Conservation (phyloP, 495 filamentous ascomycete genomes). For the Xylaria sp. region DNA sequence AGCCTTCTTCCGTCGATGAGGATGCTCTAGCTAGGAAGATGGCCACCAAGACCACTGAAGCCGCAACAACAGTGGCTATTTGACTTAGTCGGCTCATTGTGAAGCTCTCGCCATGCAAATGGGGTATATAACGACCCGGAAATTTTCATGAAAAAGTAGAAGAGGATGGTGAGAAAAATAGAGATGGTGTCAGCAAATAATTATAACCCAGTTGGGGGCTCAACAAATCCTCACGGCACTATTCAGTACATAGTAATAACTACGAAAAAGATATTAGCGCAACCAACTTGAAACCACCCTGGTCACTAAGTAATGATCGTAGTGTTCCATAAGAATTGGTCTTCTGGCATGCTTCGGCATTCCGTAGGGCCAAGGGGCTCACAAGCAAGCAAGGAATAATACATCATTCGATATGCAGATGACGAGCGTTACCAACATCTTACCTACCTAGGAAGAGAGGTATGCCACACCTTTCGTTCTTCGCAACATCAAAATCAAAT, state of each 20-base stretch:
- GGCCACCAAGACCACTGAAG: conserved; percentile 15
- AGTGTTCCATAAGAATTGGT: background rate
- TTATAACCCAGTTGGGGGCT: background rate
- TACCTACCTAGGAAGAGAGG: background rate
- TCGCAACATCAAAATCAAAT: conserved; percentile 11
- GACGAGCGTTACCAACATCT: background rate
- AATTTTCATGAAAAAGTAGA: background rate
- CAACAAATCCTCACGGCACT: conserved; percentile 9
- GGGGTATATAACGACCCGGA: background rate
- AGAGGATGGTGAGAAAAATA: background rate
- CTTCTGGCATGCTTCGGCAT: conserved; percentile 7
- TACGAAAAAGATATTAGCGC: conserved; percentile 11
- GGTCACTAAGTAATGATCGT: background rate
- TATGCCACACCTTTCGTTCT: background rate
- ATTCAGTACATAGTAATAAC: background rate
- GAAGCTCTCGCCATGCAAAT: conserved; percentile 6
- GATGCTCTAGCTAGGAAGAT: conserved; percentile 4
- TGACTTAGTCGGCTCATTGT: conserved; percentile 16
- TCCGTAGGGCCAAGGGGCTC: background rate
- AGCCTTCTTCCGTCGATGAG: background rate
- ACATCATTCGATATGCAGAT: conserved; percentile 19
- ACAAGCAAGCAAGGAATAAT: conserved; percentile 4
- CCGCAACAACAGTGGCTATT: conserved; percentile 19
- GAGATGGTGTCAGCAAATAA: conserved; percentile 6
- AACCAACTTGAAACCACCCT: conserved; percentile 4